Evolutionary conservation across 2,329 filamentous ascomycete species (phyloP).

Genomic region (Colletotrichum sp.): DNA sequence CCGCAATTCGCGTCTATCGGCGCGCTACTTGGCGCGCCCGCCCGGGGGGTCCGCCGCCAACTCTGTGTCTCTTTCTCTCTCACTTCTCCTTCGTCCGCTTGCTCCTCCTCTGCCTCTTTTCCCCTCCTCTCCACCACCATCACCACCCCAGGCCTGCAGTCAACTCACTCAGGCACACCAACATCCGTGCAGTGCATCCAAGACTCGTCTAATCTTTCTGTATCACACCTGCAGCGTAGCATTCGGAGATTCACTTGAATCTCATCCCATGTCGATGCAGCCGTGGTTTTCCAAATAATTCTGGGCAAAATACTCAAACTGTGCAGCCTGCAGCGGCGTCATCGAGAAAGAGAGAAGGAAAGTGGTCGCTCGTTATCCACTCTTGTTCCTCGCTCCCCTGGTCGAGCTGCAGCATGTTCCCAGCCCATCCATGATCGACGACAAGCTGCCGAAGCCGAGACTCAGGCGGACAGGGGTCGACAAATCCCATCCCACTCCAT

Average conservation of each 20-base stretch:
- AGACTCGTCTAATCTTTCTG: constrained; percentile 1
- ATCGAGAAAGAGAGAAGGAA: not conserved
- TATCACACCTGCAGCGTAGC: constrained; percentile 5
- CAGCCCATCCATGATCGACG: constrained; percentile 5
- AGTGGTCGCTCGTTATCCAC: not conserved
- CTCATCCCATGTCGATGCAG: not conserved
- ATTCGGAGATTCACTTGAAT: not conserved
- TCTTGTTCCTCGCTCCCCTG: not conserved
- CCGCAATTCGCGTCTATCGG: not conserved
- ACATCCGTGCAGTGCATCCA: not conserved
- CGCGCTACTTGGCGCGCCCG: not conserved
- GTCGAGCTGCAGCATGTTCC: not conserved
- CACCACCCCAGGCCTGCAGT: not conserved
- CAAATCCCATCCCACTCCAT: not conserved
- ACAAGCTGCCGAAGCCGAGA: constrained; percentile 12
- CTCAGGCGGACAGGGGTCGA: not conserved
- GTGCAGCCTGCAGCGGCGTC: not conserved
- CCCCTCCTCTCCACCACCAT: not conserved
- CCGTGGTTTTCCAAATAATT: not conserved
- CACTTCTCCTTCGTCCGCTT: not conserved
- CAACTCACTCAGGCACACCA: constrained; percentile 28
- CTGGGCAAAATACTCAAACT: not conserved
- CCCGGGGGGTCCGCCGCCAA: not conserved
- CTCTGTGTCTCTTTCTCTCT: not conserved
- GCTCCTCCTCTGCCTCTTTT: not conserved